Conservation (phyloP, 352 stramenopile species). For the Globisporangium cylindrosporum region DNA sequence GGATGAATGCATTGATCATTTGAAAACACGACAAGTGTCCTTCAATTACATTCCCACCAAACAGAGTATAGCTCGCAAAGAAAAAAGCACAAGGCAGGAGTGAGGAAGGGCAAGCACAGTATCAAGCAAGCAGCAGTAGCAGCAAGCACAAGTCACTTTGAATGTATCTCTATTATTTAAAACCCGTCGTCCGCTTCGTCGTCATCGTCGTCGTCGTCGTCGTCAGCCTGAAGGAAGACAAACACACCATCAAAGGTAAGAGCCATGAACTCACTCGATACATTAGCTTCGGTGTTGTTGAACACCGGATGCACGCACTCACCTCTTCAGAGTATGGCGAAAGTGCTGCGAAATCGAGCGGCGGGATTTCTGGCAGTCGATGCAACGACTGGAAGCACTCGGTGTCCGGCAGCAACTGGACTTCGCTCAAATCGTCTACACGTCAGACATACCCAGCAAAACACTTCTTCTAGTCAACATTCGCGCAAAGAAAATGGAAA, state of each 20-base stretch:
- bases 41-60: slow-evolving; percentile 5
- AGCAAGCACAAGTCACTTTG: neutral
- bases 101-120: neutral
- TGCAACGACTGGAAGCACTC: slow-evolving; percentile 8
- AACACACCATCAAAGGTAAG: slow-evolving; percentile 1
- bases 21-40: neutral
- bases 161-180: slow-evolving; percentile 17
- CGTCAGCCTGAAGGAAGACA: slow-evolving; percentile 25
- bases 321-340: slow-evolving; percentile 60
- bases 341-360: slow-evolving; percentile 46
- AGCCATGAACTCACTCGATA: neutral
- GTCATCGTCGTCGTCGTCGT: slow-evolving; percentile 34
- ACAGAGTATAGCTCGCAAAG: neutral
- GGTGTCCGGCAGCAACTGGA: slow-evolving; percentile 25
- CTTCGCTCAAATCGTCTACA: slow-evolving; percentile 28
- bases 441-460: neutral
- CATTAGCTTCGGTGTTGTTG: neutral
- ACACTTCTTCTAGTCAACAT: neutral
- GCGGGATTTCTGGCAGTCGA: slow-evolving; percentile 34
- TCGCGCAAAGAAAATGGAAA: no score
- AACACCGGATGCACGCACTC: neutral
- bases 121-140: neutral
- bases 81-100: neutral
- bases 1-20: neutral
- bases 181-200: slow-evolving; percentile 26